Evolutionary conservation across 2,329 filamentous ascomycete species (phyloP).

Genomic region (Bisporella sp.): DNA sequence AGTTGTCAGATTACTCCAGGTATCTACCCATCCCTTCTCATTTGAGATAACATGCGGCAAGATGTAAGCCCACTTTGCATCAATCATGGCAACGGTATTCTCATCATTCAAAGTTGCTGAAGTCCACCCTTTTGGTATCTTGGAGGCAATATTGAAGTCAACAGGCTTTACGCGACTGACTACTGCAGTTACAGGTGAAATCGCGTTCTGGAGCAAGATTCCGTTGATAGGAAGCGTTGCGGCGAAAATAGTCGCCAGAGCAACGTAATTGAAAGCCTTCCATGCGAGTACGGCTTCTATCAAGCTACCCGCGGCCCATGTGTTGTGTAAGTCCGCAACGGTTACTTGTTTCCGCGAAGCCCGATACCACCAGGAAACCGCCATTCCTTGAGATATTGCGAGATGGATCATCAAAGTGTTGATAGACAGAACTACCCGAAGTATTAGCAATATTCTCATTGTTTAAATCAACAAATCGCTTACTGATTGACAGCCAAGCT

Average conservation of each 20-base stretch:
- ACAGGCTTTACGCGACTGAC: background rate
- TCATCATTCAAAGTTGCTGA: background rate
- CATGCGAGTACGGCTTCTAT: constrained; percentile 2
- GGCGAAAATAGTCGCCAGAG: constrained; percentile 7
- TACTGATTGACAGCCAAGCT: constrained; percentile 6
- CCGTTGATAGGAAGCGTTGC: constrained; percentile 8
- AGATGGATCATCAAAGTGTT: constrained; percentile 6
- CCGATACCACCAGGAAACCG: constrained; percentile 6
- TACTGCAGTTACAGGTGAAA: constrained; percentile 1
- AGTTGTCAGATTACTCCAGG: background rate
- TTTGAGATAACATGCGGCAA: background rate
- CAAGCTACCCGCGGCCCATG: constrained; percentile 6
- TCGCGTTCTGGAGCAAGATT: constrained; percentile 7
- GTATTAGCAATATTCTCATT: too few relatives aligned
- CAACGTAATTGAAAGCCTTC: constrained; percentile 8
- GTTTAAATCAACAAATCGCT: too few relatives aligned
- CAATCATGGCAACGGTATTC: background rate
- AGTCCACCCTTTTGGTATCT: background rate
- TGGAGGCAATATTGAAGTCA: background rate
- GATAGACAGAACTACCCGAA: constrained; percentile 1
- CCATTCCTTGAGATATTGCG: constrained; percentile 5
- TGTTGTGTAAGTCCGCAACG: constrained; percentile 7
- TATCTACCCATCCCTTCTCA: background rate
- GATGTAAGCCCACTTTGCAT: background rate
- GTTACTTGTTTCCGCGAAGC: constrained; percentile 2